Evolutionary conservation across 257 asterid species (phyloP).

Genomic region (Echites panduratus): DNA sequence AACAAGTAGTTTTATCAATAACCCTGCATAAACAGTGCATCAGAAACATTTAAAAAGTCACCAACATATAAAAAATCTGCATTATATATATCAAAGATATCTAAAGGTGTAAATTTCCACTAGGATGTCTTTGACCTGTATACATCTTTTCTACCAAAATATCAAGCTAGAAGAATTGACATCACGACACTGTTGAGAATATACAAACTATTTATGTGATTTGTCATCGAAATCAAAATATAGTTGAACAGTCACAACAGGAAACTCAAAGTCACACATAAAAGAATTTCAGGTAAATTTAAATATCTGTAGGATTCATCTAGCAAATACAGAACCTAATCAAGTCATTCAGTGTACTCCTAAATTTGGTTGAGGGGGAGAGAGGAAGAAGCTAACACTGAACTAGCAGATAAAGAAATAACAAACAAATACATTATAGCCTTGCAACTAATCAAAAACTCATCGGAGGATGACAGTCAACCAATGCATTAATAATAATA

Average conservation of each 20-base stretch:
- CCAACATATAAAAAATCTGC: background rate
- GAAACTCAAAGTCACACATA: background rate
- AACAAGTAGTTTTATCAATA: background rate
- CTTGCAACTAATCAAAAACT: background rate
- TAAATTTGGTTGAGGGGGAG: too few relatives aligned
- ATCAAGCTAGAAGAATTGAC: background rate
- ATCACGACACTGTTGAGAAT: background rate
- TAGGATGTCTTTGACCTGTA: background rate
- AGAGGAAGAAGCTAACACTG: background rate
- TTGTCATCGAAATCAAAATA: too few relatives aligned
- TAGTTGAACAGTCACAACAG: background rate
- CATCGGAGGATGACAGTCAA: background rate
- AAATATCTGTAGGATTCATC: too few relatives aligned
- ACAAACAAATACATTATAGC: background rate
- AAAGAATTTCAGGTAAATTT: background rate
- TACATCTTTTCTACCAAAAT: background rate
- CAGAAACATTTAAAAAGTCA: background rate
- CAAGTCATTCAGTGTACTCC: background rate
- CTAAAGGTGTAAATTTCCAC: background rate
- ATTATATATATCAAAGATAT: background rate
- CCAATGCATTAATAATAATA: background rate
- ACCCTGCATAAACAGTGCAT: background rate
- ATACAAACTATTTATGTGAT: too few relatives aligned
- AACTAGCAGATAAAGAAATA: background rate
- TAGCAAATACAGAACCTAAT: background rate